Percentiles rank a stretch among this genome's conserved stretches.
phyloP scores from a whole-genome alignment of 306 rosid species.

The Prinsepia uniflora region DNA sequence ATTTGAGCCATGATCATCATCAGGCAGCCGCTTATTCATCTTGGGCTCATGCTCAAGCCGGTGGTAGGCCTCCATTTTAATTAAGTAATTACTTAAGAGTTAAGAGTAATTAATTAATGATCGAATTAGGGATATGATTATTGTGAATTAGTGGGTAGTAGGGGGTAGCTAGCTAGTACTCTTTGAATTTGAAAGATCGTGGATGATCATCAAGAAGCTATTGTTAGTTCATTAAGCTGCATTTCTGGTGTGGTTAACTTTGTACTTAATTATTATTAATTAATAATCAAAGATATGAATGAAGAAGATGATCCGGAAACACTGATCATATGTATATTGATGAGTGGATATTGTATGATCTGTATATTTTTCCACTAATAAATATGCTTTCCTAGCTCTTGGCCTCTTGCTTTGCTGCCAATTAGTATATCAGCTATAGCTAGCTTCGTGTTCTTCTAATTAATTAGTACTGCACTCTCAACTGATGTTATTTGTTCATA shows the following conservation, averaged over 20 bases:
- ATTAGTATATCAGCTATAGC: too few relatives aligned
- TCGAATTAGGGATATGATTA: not conserved
- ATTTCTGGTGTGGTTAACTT: not conserved
- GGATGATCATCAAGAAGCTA: too few relatives aligned
- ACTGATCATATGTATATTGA: too few relatives aligned
- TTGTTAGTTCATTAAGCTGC: not conserved
- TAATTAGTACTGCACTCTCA: not conserved
- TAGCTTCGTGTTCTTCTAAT: not conserved
- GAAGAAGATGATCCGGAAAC: not conserved
- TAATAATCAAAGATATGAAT: not conserved
- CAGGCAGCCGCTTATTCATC: conserved; percentile 31
- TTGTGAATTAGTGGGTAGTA: not conserved
- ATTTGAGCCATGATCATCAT: conserved; percentile 50
- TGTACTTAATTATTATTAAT: not conserved
- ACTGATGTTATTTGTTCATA: too few relatives aligned
- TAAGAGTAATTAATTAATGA: not conserved
- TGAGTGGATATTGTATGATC: not conserved
- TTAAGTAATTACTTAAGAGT: not conserved
- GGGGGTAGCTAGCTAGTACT: not conserved
- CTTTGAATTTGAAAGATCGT: not conserved
- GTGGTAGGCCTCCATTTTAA: conserved; percentile 50
- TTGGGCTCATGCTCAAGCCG: conserved; percentile 54
- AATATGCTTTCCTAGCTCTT: not conserved
- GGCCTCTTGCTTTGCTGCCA: too few relatives aligned
- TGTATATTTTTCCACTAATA: not conserved